These are phyloP conservation scores for Kockiozyma suomiensis DNA, from an alignment of 805 yeast genomes.

Conservation along the genomic window DNA sequence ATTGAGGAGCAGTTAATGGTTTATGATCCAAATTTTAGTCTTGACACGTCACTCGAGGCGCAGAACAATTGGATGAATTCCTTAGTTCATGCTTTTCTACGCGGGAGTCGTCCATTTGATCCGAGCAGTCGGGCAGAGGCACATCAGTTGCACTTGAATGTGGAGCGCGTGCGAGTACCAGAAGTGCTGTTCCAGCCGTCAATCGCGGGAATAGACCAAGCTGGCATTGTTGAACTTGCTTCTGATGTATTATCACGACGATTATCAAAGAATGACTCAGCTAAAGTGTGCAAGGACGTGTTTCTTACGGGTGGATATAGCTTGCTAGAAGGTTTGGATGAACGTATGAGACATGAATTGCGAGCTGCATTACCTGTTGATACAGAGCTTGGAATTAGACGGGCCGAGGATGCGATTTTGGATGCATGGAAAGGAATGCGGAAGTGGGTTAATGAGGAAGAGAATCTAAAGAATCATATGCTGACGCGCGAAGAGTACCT, in stretches of 20 bases:
- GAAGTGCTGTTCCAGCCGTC: constrained; percentile 91
- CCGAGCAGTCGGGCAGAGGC: constrained; percentile 80
- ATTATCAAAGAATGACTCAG: constrained; percentile 56
- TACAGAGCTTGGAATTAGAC: constrained; percentile 59
- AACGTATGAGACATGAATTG: constrained; percentile 71
- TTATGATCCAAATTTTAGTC: constrained; percentile 80
- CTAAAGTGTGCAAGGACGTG: constrained; percentile 56
- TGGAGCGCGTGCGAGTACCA: constrained; percentile 89
- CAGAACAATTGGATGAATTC: constrained; percentile 85
- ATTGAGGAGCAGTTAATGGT: constrained; percentile 77
- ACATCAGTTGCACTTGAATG: constrained; percentile 86
- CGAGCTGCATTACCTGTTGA: constrained; percentile 70
- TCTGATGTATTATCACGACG: constrained; percentile 66
- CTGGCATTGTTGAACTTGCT: constrained; percentile 81
- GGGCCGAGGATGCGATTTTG: constrained; percentile 65
- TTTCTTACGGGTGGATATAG: constrained; percentile 88
- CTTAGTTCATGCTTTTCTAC: constrained; percentile 74
- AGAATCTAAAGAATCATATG: constrained; percentile 44
- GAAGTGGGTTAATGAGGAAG: constrained; percentile 62
- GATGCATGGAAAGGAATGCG: constrained; percentile 98
- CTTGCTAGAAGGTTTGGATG: constrained; percentile 61
- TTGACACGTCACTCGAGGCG: constrained; percentile 69
- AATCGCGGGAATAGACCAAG: constrained; percentile 94
- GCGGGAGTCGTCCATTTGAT: constrained; percentile 82
- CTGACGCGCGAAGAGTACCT: constrained; percentile 74